Base-by-base conservation (phyloP, 768 basidiomycete species). In the Neoboletus brunneissimus region DNA sequence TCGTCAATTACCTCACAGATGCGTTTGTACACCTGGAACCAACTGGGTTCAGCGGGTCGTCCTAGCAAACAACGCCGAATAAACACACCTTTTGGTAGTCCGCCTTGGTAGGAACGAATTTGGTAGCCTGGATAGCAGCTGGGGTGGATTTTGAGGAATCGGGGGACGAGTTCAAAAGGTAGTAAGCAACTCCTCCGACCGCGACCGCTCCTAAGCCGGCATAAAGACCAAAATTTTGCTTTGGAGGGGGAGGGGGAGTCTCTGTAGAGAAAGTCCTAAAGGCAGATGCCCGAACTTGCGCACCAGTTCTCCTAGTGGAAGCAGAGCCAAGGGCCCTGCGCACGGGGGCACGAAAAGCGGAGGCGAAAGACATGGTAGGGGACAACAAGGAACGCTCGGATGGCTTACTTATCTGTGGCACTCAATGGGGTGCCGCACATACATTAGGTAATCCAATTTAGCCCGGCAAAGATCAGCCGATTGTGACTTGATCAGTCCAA, bases 1-100 rank as follows among this genome's bases (percentile, higher is more conserved):
- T 84, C 82, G 53, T 94, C 91, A 29, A 95, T 70, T 38, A 83
- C 63, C 22, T 89, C 85, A 12, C 91, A 89, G 68, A 99, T 85
- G 56, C 76, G 82, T 75, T 96, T 93, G 81, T 99, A 98, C 16
- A 98, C 92, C 87, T 91, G 52, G 20, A 15, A 18, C 29, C 15
- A 35, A 6, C 44, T 50, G 18, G 20, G 31, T 41, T 59, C 37
- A 31, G 27, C 12, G 13, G 20, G 27, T 51, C 54, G 15, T n/a
- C 4, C 6, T 1, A 16, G 18, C 1, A 12, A 12, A 46, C n/a
- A 2, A 45, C 8, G n/a, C n/a, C n/a, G n/a, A 48, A 12, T 23
- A 43, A 42, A 55, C 73, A 11, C 32, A 86, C 89, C 83, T 96
- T 94, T 72, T 92, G 89, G 70, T 95, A 97, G 67, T 97, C 95